Evolutionary conservation across 306 rosid genomes (phyloP), one percentile per base, ranked within the genome.

Genomic region (Albizia julibrissin): DNA sequence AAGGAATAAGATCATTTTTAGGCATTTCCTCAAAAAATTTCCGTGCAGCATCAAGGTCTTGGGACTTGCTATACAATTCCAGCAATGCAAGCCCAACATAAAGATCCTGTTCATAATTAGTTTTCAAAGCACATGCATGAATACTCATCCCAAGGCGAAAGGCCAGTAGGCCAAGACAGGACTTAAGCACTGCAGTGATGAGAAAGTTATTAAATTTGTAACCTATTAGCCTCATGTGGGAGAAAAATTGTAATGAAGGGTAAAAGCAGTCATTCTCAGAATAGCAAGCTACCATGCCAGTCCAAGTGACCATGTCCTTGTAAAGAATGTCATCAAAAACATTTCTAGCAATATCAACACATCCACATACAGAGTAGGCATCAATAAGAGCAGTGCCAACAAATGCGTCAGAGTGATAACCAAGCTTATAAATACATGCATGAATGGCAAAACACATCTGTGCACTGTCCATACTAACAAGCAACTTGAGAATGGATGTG

Each of bases 281-380:
- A 61, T 61, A 61, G 8, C 67, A 61, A 61, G 67, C 67, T 24
- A 61, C 67, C 67, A 61, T 61, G 67, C 67, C 67, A 61, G 67
- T 61, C 67, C 67, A 61, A 22, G 18, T 10, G 67, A 61, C 67
- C 67, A 26, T 26, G 34, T 61, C 67, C 67, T 61, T 61, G 1
- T 3, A 11, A 61, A 61, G 33, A 61, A 61, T 61, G 34, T 61
- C 67, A 26, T 61, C 34, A 26, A 61, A 61, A 61, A 61, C 67
- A 24, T 3, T 4, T 61, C 67, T 61, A 26, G 67, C 67, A 11
- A 61, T 9, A 26, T 61, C 34, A 24, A 61, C 67, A 61, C 34
- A 61, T 12, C 34, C 34, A 61, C 67, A 61, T 11, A 61, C 67
- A 11, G 67, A 61, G 33, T 61, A 61, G 67, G 67, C 67, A 61